Evolutionary conservation across 2,329 filamentous ascomycete species (phyloP).

Genomic region (Trichoderma hamatum): DNA sequence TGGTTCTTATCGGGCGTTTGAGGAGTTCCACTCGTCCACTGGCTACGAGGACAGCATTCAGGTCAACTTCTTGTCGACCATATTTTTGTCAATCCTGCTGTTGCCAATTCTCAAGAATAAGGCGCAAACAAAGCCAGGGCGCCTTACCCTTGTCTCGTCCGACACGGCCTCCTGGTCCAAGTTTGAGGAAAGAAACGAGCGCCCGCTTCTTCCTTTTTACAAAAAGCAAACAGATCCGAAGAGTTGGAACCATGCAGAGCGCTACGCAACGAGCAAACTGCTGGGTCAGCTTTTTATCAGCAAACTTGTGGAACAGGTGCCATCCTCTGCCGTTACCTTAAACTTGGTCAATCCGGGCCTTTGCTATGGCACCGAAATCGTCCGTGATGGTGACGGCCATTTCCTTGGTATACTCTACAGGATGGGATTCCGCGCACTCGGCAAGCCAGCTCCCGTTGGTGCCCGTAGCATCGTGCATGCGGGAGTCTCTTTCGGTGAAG

Average conservation of each 20-base stretch:
- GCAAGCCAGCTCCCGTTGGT: neutral
- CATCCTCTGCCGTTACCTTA: neutral
- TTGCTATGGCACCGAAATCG: constrained; percentile 8
- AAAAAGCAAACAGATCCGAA: neutral
- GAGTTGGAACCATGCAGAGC: constrained; percentile 11
- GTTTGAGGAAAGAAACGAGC: constrained; percentile 2
- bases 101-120: neutral
- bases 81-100: neutral
- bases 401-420: neutral
- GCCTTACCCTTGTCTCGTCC: constrained; percentile 3
- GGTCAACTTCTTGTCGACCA: constrained; percentile 18
- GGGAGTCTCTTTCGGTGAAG: neutral
- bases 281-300: neutral
- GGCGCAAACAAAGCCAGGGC: neutral
- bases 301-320: constrained; percentile 1
- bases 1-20: neutral
- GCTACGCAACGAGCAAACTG: constrained; percentile 12
- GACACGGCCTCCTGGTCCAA: neutral
- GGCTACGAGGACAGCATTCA: constrained; percentile 9
- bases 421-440: neutral
- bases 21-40: neutral
- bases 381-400: neutral
- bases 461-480: neutral
- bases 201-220: neutral
- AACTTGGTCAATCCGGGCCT: constrained; percentile 13